These are phyloP conservation scores for Phytophthora hibernalis DNA, from an alignment of 352 stramenopile genomes.

Conservation along the genomic window DNA sequence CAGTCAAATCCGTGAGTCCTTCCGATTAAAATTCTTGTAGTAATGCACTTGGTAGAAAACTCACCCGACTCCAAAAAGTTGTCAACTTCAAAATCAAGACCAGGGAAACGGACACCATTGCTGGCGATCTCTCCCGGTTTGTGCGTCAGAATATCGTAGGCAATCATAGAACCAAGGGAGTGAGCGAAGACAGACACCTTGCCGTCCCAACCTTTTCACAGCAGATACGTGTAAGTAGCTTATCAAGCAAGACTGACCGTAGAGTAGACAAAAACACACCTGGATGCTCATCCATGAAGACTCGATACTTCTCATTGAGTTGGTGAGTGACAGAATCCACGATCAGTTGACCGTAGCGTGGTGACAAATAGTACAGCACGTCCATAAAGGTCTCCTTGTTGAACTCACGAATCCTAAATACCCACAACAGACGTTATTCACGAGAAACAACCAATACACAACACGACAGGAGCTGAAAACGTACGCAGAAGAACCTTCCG, in stretches of 20 bases:
- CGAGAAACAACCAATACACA: neutral
- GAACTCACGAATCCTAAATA: constrained; percentile 87
- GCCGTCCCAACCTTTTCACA: constrained; percentile 72
- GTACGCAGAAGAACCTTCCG: constrained; percentile 76
- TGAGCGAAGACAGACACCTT: constrained; percentile 92
- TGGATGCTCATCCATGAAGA: constrained; percentile 91
- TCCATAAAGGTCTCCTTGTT: constrained; percentile 96
- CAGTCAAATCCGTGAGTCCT: constrained; percentile 7
- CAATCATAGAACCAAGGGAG: constrained; percentile 91
- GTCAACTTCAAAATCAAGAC: constrained; percentile 87
- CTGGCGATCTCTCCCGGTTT: constrained; percentile 59
- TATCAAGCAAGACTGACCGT: neutral
- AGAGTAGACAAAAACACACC: constrained; percentile 28
- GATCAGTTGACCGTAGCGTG: constrained; percentile 91
- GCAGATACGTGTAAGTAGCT: neutral
- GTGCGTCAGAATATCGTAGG: constrained; percentile 92
- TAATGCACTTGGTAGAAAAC: constrained; percentile 5
- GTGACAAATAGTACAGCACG: constrained; percentile 93
- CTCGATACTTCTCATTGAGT: constrained; percentile 90
- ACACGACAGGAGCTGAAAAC: neutral
- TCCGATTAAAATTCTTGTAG: neutral
- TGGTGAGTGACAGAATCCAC: constrained; percentile 91
- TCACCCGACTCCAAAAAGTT: constrained; percentile 89
- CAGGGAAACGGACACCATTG: constrained; percentile 79
- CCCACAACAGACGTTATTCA: neutral